Evolutionary conservation across 805 yeast genomes (phyloP).

Genomic region (Debaryomyces tyrocola): DNA sequence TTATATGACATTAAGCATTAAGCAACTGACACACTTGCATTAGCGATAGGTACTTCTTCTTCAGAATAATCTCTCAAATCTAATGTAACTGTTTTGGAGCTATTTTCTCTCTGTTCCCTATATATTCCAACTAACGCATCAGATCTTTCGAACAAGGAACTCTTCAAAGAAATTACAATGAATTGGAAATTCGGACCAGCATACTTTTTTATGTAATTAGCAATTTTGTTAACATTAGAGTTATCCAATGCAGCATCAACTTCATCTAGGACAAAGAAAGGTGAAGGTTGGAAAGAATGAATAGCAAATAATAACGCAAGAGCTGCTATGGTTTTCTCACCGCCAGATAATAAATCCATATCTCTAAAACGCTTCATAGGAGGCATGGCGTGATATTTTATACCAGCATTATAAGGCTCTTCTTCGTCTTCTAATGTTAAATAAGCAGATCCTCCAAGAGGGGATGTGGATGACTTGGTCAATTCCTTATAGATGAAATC

Average conservation of each 20-base stretch:
- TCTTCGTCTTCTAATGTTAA: slow-evolving; percentile 84
- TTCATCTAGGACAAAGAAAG: slow-evolving; percentile 94
- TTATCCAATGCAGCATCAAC: slow-evolving; percentile 98
- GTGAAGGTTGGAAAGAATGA: slow-evolving; percentile 89
- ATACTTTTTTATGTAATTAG: slow-evolving; percentile 76
- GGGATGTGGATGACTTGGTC: slow-evolving; percentile 67
- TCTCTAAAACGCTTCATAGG: slow-evolving; percentile 92
- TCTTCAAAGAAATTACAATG: slow-evolving; percentile 89
- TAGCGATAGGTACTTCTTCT: slow-evolving; percentile 18
- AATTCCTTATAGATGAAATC: slow-evolving; percentile 82
- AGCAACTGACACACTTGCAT: slow-evolving; percentile 2
- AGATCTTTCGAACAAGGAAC: slow-evolving; percentile 80
- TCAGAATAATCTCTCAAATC: slow-evolving; percentile 65
- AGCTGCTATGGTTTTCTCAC: slow-evolving; percentile 96
- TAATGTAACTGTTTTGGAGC: slow-evolving; percentile 71
- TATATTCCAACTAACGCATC: slow-evolving; percentile 93
- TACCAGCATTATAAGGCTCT: slow-evolving; percentile 82
- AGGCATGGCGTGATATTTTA: slow-evolving; percentile 92
- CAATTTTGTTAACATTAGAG: slow-evolving; percentile 81
- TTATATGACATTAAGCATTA: neutral
- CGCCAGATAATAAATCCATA: slow-evolving; percentile 92
- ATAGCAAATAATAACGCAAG: slow-evolving; percentile 87
- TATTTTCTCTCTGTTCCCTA: slow-evolving; percentile 71
- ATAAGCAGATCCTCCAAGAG: slow-evolving; percentile 92
- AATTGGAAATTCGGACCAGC: slow-evolving; percentile 83